Percentiles rank a stretch among this genome's conserved stretches.
Evolutionary conservation across 495 filamentous ascomycete genomes (phyloP).

Genomic region (Hypoxylon intermedium): DNA sequence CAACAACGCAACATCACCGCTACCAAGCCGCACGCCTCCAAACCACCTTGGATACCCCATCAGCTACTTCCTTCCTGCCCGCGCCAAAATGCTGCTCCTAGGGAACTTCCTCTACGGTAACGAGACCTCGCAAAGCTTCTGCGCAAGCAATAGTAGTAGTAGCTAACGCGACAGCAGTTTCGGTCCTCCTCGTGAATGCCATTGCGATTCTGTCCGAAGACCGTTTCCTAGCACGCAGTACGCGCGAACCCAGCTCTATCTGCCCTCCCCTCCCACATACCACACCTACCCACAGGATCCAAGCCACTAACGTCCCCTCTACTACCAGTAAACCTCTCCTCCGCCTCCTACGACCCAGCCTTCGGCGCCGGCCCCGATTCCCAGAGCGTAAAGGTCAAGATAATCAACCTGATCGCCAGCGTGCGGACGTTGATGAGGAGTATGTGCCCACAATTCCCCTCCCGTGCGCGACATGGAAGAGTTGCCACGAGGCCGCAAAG

Average conservation of each 20-base stretch:
- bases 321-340: constrained; percentile 80
- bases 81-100: constrained; percentile 69
- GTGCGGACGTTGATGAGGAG: constrained; percentile 94
- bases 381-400: constrained; percentile 80
- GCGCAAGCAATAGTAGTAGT: constrained; percentile 8
- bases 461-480: no score
- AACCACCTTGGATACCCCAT: background rate
- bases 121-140: background rate
- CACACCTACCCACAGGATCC: background rate
- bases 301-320: background rate
- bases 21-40: background rate
- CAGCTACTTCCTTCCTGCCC: no score
- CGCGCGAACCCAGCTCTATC: constrained; percentile 38
- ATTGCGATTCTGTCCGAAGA: constrained; percentile 97
- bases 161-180: constrained; percentile 59
- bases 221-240: constrained; percentile 94
- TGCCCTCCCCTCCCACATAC: background rate
- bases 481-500: no score
- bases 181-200: constrained; percentile 87
- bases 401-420: constrained; percentile 87
- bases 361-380: constrained; percentile 76
- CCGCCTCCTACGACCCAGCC: constrained; percentile 66
- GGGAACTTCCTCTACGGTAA: constrained; percentile 77
- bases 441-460: constrained; percentile 69
- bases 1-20: background rate